Conservation (phyloP, 352 stramenopile genomes). For the Bremia lactucae region DNA sequence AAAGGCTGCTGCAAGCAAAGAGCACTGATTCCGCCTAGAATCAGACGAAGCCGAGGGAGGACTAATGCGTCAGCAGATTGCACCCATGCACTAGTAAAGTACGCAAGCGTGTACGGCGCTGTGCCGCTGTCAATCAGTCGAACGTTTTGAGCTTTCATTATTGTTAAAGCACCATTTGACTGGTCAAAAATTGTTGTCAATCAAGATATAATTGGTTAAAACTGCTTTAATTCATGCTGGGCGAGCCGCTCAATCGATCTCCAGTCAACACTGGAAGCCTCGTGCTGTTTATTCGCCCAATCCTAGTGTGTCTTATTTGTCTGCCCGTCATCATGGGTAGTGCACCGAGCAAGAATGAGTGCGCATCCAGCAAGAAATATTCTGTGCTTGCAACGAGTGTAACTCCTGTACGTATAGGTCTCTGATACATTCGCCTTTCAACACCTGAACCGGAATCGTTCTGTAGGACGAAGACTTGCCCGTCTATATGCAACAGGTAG, state of each 20-base stretch:
- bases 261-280: conserved; percentile 17
- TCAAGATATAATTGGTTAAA: conserved; percentile 7
- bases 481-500: conserved; percentile 76
- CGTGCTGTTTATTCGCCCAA: conserved; percentile 8
- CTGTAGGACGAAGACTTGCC: conserved; percentile 34
- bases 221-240: conserved; percentile 1
- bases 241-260: conserved; percentile 22
- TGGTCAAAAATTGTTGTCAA: neutral
- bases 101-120: conserved; percentile 31
- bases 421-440: too few relatives aligned
- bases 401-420: conserved; percentile 31
- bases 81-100: conserved; percentile 41
- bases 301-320: conserved; percentile 4
- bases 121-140: conserved; percentile 4
- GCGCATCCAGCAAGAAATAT: conserved; percentile 19
- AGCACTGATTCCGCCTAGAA: conserved; percentile 9
- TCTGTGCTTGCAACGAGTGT: conserved; percentile 62
- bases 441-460: too few relatives aligned
- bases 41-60: conserved; percentile 8
- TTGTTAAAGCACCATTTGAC: neutral
- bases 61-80: conserved; percentile 22
- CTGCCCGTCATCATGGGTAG: conserved; percentile 35
- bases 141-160: neutral
- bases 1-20: conserved; percentile 2
- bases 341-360: conserved; percentile 27